Conservation (phyloP, 257 asterid genomes). For the Datura wrightii region DNA sequence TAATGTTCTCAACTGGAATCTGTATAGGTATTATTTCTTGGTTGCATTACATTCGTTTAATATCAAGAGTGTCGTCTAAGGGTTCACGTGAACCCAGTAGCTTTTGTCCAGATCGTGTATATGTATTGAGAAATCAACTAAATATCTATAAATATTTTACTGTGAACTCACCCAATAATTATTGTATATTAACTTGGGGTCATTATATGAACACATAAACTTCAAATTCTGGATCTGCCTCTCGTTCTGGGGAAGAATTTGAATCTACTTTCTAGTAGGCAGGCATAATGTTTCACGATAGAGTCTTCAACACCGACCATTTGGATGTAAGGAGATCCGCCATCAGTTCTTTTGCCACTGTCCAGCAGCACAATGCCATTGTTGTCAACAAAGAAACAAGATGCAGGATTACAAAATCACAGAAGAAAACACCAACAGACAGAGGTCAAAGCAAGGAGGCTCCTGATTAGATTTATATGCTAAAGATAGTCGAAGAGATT, state of each 20-base stretch:
- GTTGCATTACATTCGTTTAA: not conserved
- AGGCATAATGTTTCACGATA: not conserved
- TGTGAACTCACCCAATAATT: not conserved
- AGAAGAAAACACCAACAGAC: not conserved
- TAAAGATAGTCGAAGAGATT: not conserved
- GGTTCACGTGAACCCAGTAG: not conserved
- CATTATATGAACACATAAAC: not conserved
- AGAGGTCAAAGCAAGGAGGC: not conserved
- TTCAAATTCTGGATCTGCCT: not conserved
- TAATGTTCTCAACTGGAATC: not conserved
- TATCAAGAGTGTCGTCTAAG: not conserved
- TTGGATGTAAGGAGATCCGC: conserved; percentile 27
- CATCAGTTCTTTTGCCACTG: conserved; percentile 26
- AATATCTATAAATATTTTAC: not conserved
- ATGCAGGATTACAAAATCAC: conserved; percentile 2
- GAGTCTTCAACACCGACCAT: conserved; percentile 26
- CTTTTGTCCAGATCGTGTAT: not conserved
- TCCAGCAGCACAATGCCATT: conserved; percentile 20
- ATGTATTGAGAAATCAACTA: not conserved
- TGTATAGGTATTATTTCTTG: not conserved
- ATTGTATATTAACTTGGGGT: not conserved
- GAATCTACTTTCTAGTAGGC: not conserved
- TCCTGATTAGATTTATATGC: not conserved
- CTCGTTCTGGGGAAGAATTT: not conserved
- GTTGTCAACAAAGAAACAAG: conserved; percentile 2